Conservation (phyloP, 768 basidiomycete species). For the Lentinula aciculospora region DNA sequence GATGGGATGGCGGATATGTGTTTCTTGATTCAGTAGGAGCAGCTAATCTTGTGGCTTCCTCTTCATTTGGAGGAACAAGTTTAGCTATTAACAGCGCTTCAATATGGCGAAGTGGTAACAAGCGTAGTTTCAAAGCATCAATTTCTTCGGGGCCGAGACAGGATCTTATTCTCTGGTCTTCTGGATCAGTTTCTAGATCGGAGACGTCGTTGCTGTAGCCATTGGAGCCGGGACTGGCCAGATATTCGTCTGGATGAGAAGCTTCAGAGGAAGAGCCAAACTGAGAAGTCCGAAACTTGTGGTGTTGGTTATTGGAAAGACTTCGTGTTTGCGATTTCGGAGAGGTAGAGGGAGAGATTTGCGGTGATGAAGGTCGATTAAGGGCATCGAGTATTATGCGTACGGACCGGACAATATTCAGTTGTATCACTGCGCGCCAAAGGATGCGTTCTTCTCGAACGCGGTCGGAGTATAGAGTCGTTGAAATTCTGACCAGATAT, state of each 20-base stretch:
- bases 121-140: conserved; percentile 54
- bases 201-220: conserved; percentile 21
- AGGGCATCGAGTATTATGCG: conserved; percentile 66
- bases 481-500: conserved; percentile 57
- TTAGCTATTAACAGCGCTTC: conserved; percentile 66
- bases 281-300: conserved; percentile 11
- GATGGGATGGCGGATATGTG: background rate
- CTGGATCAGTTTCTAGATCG: conserved; percentile 14
- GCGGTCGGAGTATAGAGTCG: conserved; percentile 67
- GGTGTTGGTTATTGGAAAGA: conserved; percentile 13
- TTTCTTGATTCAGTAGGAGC: conserved; percentile 14
- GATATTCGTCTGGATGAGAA: conserved; percentile 11
- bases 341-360: conserved; percentile 22
- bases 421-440: conserved; percentile 82
- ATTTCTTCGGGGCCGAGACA: conserved; percentile 25
- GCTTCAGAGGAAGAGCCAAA: conserved; percentile 9
- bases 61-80: conserved; percentile 64
- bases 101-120: conserved; percentile 63
- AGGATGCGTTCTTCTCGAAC: conserved; percentile 67
- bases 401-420: conserved; percentile 75
- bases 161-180: conserved; percentile 2
- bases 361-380: conserved; percentile 22
- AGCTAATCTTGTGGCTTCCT: conserved; percentile 41
- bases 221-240: conserved; percentile 8
- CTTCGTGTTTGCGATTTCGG: conserved; percentile 12